Conservation (phyloP, 768 basidiomycete genomes). For the Amanita subjunquillea region DNA sequence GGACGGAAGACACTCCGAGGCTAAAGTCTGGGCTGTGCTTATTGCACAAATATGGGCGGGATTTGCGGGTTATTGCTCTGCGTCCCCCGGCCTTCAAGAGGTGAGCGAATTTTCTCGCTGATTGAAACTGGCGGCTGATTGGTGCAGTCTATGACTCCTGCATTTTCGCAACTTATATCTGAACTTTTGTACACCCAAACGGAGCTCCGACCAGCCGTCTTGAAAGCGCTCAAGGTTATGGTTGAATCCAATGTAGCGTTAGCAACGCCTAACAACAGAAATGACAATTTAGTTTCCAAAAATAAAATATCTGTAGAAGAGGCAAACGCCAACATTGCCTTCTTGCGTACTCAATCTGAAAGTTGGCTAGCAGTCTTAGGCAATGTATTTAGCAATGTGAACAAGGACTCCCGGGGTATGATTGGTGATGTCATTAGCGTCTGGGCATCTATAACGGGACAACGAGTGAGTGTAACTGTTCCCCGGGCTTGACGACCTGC, state of each 20-base stretch:
- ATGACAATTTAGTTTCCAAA: slow-evolving; percentile 19
- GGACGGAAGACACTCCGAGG: slow-evolving; percentile 68
- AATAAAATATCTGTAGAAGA: slow-evolving; percentile 31
- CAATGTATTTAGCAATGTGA: slow-evolving; percentile 88
- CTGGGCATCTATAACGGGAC: slow-evolving; percentile 79
- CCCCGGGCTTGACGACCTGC: slow-evolving; percentile 1
- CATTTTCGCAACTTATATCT: slow-evolving; percentile 84
- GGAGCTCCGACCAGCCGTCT: slow-evolving; percentile 69
- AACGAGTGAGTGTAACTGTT: slow-evolving; percentile 34
- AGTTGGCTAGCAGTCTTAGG: slow-evolving; percentile 94
- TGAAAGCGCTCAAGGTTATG: slow-evolving; percentile 71
- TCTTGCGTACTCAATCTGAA: slow-evolving; percentile 69
- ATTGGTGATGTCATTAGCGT: slow-evolving; percentile 81
- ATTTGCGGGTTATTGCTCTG: slow-evolving; percentile 83
- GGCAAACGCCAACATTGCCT: slow-evolving; percentile 57
- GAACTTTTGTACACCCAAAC: slow-evolving; percentile 89
- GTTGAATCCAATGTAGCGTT: slow-evolving; percentile 70
- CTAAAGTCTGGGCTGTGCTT: slow-evolving; percentile 92
- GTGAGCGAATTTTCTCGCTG: slow-evolving; percentile 21
- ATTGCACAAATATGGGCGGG: slow-evolving; percentile 92
- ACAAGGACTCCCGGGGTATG: slow-evolving; percentile 61
- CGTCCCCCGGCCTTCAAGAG: slow-evolving; percentile 61
- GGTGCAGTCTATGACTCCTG: slow-evolving; percentile 55
- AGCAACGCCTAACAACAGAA: slow-evolving; percentile 23
- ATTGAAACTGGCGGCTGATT: slow-evolving; percentile 2